These are phyloP conservation scores for Adansonia grandidieri DNA, from an alignment of 441 rosid genomes.

Conservation along the genomic window DNA sequence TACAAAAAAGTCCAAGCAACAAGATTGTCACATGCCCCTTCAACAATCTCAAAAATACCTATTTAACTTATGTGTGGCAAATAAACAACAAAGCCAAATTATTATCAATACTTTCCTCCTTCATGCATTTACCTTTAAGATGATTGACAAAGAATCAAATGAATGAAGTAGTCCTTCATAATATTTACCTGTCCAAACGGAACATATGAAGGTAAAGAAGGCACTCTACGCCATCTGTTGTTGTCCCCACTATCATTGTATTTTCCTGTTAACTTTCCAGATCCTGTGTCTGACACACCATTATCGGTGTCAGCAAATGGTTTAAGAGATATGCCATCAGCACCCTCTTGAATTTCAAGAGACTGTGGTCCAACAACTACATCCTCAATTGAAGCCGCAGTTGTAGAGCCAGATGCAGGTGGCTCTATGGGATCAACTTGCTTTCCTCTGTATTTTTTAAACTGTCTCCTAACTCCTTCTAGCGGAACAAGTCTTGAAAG, in stretches of 20 bases:
- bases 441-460: constrained; percentile 63
- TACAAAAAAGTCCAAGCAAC: not conserved
- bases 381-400: constrained; percentile 59
- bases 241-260: constrained; percentile 45
- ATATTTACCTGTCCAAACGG: constrained; percentile 87
- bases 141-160: constrained; percentile 13
- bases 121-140: constrained; percentile 10
- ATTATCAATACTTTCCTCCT: constrained; percentile 5
- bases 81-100: constrained; percentile 17
- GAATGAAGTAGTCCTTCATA: constrained; percentile 27
- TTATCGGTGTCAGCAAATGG: constrained; percentile 58
- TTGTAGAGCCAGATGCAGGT: constrained; percentile 46
- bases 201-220: constrained; percentile 88
- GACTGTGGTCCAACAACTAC: constrained; percentile 72
- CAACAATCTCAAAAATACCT: not conserved
- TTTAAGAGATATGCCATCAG: constrained; percentile 91
- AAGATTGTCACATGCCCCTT: not conserved
- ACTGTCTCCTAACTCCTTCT: constrained; percentile 67
- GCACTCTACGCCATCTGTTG: constrained; percentile 73
- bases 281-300: constrained; percentile 40
- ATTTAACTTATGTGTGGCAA: not conserved
- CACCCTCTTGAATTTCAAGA: constrained; percentile 96
- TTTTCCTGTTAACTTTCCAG: constrained; percentile 51
- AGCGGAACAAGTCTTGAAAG: constrained; percentile 91
- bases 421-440: constrained; percentile 49